phyloP scores from a whole-genome alignment of 202 grass and related monocot genomes.

The Saccharum hybrid region DNA sequence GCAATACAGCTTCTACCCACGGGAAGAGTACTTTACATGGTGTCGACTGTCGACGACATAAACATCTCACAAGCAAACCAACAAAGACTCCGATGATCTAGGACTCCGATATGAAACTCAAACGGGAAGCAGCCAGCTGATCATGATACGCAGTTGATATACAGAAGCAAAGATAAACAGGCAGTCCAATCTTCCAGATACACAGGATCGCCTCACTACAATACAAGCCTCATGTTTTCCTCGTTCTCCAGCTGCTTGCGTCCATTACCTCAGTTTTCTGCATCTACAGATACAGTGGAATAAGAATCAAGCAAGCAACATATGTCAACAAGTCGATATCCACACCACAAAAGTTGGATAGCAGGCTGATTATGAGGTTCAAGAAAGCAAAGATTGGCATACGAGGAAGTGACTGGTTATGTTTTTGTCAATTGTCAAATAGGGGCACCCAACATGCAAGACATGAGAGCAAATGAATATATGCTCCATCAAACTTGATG shows the following conservation, averaged over 20 bases:
- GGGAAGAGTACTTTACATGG: constrained; percentile 17
- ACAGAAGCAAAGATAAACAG: constrained; percentile 39
- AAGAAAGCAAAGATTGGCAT: background rate
- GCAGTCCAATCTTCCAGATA: constrained; percentile 29
- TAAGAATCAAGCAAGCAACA: constrained; percentile 23
- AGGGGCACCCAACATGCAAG: background rate
- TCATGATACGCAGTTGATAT: constrained; percentile 28
- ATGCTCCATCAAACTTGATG: background rate
- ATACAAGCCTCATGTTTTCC: constrained; percentile 42
- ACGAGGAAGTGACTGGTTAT: background rate
- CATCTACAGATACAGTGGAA: constrained; percentile 19
- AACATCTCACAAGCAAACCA: constrained; percentile 42
- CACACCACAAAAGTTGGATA: constrained; percentile 9
- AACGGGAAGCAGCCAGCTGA: constrained; percentile 38
- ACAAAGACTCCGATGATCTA: constrained; percentile 40
- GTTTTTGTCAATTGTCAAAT: background rate
- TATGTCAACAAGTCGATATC: background rate
- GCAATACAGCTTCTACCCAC: background rate
- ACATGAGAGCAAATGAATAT: constrained; percentile 17
- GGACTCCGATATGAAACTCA: constrained; percentile 34
- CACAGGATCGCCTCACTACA: constrained; percentile 12
- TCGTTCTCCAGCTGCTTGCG: constrained; percentile 23
- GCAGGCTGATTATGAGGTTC: background rate
- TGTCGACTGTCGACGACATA: constrained; percentile 21
- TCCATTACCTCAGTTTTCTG: constrained; percentile 52